Conservation (phyloP, 208 protist species). For the Crithidia bombi region DNA sequence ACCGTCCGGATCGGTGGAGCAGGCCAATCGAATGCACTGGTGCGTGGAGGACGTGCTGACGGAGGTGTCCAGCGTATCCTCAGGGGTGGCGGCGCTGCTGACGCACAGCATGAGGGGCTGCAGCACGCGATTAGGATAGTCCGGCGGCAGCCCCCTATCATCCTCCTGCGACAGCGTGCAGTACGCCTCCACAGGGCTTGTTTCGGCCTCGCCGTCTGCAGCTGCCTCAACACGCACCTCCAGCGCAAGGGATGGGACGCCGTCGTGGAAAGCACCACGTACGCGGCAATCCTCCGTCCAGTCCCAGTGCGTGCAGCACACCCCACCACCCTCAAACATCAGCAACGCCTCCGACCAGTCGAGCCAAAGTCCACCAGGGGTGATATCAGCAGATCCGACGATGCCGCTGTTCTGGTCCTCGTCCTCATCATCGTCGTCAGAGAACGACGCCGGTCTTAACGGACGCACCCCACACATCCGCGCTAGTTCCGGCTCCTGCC, state of each 20-base stretch:
- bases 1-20: conserved; percentile 44
- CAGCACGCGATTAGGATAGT: conserved; percentile 35
- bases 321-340: conserved; percentile 64
- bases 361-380: conserved; percentile 48
- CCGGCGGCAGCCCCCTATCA: conserved; percentile 46
- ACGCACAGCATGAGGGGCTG: conserved; percentile 55
- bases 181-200: conserved; percentile 37
- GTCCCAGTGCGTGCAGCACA: conserved; percentile 41
- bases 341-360: conserved; percentile 55
- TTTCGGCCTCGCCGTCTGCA: background rate
- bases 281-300: conserved; percentile 57
- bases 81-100: background rate
- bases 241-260: conserved; percentile 47
- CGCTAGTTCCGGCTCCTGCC: conserved; percentile 36
- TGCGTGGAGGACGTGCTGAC: conserved; percentile 49
- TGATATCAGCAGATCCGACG: conserved; percentile 28
- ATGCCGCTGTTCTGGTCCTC: conserved; percentile 39
- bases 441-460: conserved; percentile 59
- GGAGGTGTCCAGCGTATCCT: conserved; percentile 39
- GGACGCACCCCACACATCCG: conserved; percentile 40
- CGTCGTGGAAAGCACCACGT: conserved; percentile 48
- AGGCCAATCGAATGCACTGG: conserved; percentile 27
- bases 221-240: conserved; percentile 38
- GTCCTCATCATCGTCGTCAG: conserved; percentile 23
- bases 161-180: conserved; percentile 66